Evolutionary conservation across 805 yeast genomes (phyloP).

Genomic region (Candida broadrunensis): DNA sequence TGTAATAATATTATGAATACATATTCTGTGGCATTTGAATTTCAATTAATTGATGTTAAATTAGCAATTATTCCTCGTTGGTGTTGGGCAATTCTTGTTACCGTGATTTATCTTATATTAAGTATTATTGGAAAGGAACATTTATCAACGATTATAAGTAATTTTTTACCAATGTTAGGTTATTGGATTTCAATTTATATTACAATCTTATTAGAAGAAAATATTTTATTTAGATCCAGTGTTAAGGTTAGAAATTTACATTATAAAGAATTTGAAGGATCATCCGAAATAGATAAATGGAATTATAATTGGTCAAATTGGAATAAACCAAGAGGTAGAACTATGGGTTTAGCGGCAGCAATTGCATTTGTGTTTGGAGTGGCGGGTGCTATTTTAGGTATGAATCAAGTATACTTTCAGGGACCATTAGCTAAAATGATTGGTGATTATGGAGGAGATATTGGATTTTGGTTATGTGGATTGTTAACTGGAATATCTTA

Average conservation of each 20-base stretch:
- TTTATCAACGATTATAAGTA: constrained; percentile 31
- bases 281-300: constrained; percentile 1
- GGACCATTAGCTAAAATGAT: constrained; percentile 35
- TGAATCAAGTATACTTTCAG: constrained; percentile 36
- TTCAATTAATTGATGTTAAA: constrained; percentile 26
- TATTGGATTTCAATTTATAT: constrained; percentile 41
- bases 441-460: constrained; percentile 32
- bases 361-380: constrained; percentile 29
- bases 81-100: constrained; percentile 33
- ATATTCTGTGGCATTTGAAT: constrained; percentile 32
- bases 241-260: constrained; percentile 19
- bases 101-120: constrained; percentile 28
- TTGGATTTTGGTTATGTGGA: constrained; percentile 37
- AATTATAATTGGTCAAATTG: constrained; percentile 25
- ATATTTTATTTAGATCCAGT: constrained; percentile 25
- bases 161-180: constrained; percentile 40
- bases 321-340: constrained; percentile 23
- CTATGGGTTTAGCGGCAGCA: constrained; percentile 34
- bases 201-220: constrained; percentile 31
- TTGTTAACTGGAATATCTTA: constrained; percentile 30
- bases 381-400: constrained; percentile 38
- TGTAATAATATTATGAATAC: constrained; percentile 37
- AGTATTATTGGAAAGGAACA: constrained; percentile 32
- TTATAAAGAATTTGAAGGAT: constrained; percentile 20
- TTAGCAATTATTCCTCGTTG: constrained; percentile 33